These are phyloP conservation scores for Gastrolobium bilobum DNA, from an alignment of 306 rosid species.

Conservation along the genomic window DNA sequence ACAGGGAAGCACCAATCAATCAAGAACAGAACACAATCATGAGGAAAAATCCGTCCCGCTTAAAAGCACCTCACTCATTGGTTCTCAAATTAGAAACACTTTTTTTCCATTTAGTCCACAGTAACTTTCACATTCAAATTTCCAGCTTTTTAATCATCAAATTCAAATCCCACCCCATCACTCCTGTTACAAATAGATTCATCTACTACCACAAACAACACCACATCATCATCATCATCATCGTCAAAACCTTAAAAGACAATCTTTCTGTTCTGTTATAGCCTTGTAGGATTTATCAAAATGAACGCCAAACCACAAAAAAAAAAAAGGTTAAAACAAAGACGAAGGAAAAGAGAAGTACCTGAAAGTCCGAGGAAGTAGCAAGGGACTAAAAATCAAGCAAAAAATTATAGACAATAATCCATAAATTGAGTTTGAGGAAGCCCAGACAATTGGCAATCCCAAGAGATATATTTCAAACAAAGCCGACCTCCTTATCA, in stretches of 20 bases:
- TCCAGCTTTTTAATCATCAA: constrained; percentile 24
- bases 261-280: neutral
- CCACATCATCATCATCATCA: constrained; percentile 33
- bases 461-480: constrained; percentile 67
- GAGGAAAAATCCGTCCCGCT: constrained; percentile 5
- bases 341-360: neutral
- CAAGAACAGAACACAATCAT: constrained; percentile 28
- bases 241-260: neutral
- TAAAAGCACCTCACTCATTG: constrained; percentile 34
- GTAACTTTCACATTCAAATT: constrained; percentile 32
- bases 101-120: constrained; percentile 12
- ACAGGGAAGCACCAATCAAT: constrained; percentile 32
- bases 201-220: constrained; percentile 39
- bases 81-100: constrained; percentile 14
- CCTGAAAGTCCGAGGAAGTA: constrained; percentile 32
- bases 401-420: constrained; percentile 20
- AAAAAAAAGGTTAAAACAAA: constrained; percentile 8
- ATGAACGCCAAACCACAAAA: neutral
- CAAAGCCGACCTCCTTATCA: constrained; percentile 76
- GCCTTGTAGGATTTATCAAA: neutral
- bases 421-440: constrained; percentile 32
- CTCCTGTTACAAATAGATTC: constrained; percentile 23
- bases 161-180: constrained; percentile 23
- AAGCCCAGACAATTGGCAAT: constrained; percentile 70
- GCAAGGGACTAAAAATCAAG: neutral